phyloP scores from a whole-genome alignment of 2,329 filamentous ascomycete species.

The Furcasterigmium furcatum region DNA sequence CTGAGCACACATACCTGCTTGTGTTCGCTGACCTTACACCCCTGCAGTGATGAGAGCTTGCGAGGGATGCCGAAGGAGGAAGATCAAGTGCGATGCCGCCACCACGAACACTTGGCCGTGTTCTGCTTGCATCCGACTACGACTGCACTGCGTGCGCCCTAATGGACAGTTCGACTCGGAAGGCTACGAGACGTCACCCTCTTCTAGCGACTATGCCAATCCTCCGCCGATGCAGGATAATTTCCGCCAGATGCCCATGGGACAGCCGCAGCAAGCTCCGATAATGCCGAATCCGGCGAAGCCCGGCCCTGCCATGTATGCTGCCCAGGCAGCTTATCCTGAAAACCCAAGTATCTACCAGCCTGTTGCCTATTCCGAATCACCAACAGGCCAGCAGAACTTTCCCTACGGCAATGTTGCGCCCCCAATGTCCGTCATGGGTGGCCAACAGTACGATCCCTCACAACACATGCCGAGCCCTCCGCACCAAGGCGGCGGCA shows the following conservation, averaged over 20 bases:
- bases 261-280: constrained; percentile 31
- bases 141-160: constrained; percentile 89
- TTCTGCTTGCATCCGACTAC: constrained; percentile 86
- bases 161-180: constrained; percentile 72
- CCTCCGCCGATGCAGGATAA: constrained; percentile 38
- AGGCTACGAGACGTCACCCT: constrained; percentile 46
- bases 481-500: constrained; percentile 40
- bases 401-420: constrained; percentile 54
- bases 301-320: constrained; percentile 40
- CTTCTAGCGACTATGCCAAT: constrained; percentile 33
- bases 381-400: constrained; percentile 38
- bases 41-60: constrained; percentile 88
- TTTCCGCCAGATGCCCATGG: constrained; percentile 46
- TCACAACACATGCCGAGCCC: constrained; percentile 52
- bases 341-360: constrained; percentile 43
- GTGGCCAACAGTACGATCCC: constrained; percentile 38
- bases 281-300: constrained; percentile 39
- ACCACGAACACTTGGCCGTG: constrained; percentile 98
- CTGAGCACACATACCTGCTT: too few species aligned
- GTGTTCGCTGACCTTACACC: constrained; percentile 6
- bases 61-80: constrained; percentile 89
- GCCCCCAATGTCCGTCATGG: constrained; percentile 42
- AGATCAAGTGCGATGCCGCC: constrained; percentile 97
- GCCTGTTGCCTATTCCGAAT: constrained; percentile 42
- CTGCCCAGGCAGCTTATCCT: constrained; percentile 45